Conservation (phyloP, 176 grass and related monocot genomes). For the Eragrostis nindensis region DNA sequence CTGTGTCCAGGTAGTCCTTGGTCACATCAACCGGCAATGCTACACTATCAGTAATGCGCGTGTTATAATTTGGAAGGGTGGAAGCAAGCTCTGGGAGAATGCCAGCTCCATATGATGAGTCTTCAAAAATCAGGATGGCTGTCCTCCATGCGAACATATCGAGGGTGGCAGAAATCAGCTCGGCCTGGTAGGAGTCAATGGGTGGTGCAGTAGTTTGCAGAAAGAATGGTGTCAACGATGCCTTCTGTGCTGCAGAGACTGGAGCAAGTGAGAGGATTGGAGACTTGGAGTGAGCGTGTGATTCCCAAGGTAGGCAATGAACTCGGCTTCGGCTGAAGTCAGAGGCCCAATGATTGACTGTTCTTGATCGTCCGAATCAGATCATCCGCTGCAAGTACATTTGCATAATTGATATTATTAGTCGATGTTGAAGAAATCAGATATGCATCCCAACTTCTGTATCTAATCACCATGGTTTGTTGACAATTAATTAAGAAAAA, state of each 20-base stretch:
- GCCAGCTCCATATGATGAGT: conserved; percentile 51
- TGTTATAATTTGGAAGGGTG: conserved; percentile 30
- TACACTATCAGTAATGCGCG: conserved; percentile 27
- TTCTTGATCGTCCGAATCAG: conserved; percentile 38
- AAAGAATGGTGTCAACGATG: conserved; percentile 40
- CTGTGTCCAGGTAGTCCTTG: neutral
- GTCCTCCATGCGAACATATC: conserved; percentile 46
- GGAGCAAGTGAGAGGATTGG: conserved; percentile 48
- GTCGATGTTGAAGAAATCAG: neutral
- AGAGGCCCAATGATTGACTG: conserved; percentile 54
- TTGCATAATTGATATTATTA: neutral
- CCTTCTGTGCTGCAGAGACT: conserved; percentile 1
- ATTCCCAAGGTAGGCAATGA: conserved; percentile 48
- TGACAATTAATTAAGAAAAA: too few species aligned
- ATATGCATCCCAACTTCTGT: too few species aligned
- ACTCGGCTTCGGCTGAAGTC: conserved; percentile 47
- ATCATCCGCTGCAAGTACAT: conserved; percentile 46
- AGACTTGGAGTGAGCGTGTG: conserved; percentile 39
- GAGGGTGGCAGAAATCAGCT: conserved; percentile 40
- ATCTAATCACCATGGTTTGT: too few species aligned
- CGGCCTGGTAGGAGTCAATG: conserved; percentile 40
- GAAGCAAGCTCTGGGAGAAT: conserved; percentile 44
- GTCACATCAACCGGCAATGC: conserved; percentile 33
- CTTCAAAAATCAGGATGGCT: conserved; percentile 49
- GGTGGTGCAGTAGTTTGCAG: conserved; percentile 51